Evolutionary conservation across 2,329 filamentous ascomycete genomes (phyloP).

Genomic region (Trichoderma koningii): DNA sequence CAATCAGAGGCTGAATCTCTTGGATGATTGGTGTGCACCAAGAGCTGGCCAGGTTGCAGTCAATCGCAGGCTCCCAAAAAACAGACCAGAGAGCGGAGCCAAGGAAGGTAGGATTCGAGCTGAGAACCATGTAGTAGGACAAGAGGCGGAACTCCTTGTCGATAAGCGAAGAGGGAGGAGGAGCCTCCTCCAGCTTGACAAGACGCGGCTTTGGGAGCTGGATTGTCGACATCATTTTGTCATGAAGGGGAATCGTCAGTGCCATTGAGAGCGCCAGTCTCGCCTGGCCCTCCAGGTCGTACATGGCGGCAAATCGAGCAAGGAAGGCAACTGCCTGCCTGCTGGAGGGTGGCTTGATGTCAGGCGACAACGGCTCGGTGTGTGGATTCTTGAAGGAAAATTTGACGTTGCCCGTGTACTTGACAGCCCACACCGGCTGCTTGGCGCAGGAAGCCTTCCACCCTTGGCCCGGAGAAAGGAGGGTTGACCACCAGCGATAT

Average conservation of each 20-base stretch:
- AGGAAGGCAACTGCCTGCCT: slow-evolving; percentile 24
- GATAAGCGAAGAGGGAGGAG: background rate
- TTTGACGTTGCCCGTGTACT: background rate
- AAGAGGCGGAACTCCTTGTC: slow-evolving; percentile 1
- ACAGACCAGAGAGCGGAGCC: slow-evolving; percentile 25
- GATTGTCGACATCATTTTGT: slow-evolving; percentile 15
- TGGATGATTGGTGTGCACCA: slow-evolving; percentile 18
- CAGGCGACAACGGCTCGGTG: background rate
- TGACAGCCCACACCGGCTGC: slow-evolving; percentile 6
- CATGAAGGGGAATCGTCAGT: slow-evolving; percentile 19
- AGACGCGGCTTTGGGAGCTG: slow-evolving; percentile 9
- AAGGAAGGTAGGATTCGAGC: slow-evolving; percentile 20
- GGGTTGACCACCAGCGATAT: slow-evolving; percentile 25
- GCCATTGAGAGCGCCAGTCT: slow-evolving; percentile 19
- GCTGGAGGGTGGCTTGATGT: background rate
- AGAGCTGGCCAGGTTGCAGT: slow-evolving; percentile 25
- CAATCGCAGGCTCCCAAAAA: slow-evolving; percentile 24
- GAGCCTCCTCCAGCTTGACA: background rate
- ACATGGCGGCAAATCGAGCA: slow-evolving; percentile 24
- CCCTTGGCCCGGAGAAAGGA: slow-evolving; percentile 19
- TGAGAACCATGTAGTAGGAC: slow-evolving; percentile 20
- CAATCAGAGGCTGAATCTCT: slow-evolving; percentile 14
- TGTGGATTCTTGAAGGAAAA: background rate
- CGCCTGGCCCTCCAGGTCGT: slow-evolving; percentile 17
- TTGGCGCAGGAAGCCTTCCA: slow-evolving; percentile 4